These are phyloP conservation scores for Phytopythium montanum DNA, from an alignment of 352 stramenopile species.

Conservation along the genomic window DNA sequence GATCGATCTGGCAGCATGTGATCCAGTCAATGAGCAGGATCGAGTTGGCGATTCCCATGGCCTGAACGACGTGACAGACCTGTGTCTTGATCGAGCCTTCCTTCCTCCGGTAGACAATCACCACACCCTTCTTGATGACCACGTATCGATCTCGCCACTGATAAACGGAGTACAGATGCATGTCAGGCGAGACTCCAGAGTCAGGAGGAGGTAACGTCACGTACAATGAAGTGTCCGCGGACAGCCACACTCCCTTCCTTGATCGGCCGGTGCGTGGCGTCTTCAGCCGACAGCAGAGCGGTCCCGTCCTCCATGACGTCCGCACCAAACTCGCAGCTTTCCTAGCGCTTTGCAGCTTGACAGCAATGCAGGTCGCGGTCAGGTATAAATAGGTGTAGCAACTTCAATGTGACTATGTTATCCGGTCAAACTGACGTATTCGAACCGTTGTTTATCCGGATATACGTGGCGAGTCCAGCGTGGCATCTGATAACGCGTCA, in stretches of 20 bases:
- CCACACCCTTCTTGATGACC: constrained; percentile 37
- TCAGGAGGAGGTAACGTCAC: background rate
- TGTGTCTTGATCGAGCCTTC: constrained; percentile 54
- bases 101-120: constrained; percentile 44
- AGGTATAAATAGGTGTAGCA: background rate
- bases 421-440: background rate
- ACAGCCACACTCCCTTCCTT: constrained; percentile 62
- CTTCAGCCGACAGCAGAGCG: background rate
- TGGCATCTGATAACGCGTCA: background rate
- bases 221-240: constrained; percentile 63
- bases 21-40: constrained; percentile 28
- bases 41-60: background rate
- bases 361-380: background rate
- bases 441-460: background rate
- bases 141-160: constrained; percentile 74
- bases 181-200: background rate
- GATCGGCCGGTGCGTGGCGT: constrained; percentile 14
- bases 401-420: background rate
- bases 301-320: background rate
- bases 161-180: background rate
- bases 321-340: background rate
- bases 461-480: background rate
- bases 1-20: constrained; percentile 39
- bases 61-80: constrained; percentile 24
- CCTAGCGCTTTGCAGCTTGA: background rate